phyloP scores from a whole-genome alignment of 176 grass and related monocot species.

The Melocanna baccifera region DNA sequence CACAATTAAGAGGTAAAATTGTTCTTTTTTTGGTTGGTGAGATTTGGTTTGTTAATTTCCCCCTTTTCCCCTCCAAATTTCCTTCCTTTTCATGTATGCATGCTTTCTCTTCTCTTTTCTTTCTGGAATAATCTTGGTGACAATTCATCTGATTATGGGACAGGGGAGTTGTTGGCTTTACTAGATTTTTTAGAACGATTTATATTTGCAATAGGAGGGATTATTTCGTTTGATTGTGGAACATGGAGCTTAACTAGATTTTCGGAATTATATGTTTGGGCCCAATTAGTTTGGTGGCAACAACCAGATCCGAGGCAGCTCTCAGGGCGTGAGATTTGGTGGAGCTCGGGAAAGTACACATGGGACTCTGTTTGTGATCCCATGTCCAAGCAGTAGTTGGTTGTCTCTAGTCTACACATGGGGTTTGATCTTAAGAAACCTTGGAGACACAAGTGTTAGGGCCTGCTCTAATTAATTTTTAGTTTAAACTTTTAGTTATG shows the following conservation, averaged over 20 bases:
- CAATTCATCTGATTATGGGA: not conserved
- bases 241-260: not conserved
- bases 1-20: not conserved
- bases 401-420: conserved; percentile 24
- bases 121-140: not conserved
- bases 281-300: conserved; percentile 45
- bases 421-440: conserved; percentile 7
- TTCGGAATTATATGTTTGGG: conserved; percentile 25
- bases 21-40: not conserved
- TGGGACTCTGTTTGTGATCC: conserved; percentile 22
- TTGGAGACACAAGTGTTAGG: not conserved
- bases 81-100: not conserved
- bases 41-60: not conserved
- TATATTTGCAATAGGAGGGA: not conserved
- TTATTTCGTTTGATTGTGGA: not conserved
- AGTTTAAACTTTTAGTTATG: no score
- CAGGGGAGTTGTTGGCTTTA: not conserved
- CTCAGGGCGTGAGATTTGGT: conserved; percentile 28
- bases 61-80: not conserved
- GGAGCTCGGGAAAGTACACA: conserved; percentile 41
- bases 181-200: conserved; percentile 22
- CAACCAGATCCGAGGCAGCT: conserved; percentile 30
- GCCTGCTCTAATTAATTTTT: no score
- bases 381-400: not conserved
- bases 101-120: not conserved